Evolutionary conservation across 176 grass and related monocot species (phyloP).

Genomic region (Otatea glauca): DNA sequence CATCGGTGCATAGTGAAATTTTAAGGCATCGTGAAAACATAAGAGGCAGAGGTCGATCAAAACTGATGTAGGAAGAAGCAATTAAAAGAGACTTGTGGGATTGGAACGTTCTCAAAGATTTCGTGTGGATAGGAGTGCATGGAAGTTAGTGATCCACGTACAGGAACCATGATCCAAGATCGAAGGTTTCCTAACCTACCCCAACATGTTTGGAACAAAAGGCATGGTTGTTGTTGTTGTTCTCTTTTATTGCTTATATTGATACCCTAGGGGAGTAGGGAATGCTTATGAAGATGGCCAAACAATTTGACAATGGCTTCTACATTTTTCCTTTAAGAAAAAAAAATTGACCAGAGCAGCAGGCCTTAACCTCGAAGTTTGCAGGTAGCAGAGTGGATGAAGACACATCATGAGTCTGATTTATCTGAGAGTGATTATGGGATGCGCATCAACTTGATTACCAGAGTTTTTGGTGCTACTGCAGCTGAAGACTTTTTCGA

Average conservation of each 20-base stretch:
- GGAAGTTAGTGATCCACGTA: no score
- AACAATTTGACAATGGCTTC: background rate
- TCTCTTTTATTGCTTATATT: background rate
- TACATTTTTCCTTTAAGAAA: background rate
- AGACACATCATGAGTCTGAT: constrained; percentile 65
- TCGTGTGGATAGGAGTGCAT: no score
- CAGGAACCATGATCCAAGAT: no score
- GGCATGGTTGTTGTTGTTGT: background rate
- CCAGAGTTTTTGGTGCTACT: constrained; percentile 77
- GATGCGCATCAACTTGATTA: constrained; percentile 71
- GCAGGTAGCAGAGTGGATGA: constrained; percentile 89
- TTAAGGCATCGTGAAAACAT: no score
- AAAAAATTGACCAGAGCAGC: background rate
- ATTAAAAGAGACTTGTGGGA: no score
- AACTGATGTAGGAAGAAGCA: no score
- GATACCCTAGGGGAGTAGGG: background rate
- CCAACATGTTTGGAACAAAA: no score
- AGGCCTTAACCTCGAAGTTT: constrained; percentile 41
- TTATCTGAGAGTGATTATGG: constrained; percentile 75
- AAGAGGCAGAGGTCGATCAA: no score
- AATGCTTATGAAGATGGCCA: background rate
- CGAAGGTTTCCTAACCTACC: no score
- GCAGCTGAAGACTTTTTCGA: constrained; percentile 85
- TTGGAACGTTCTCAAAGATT: no score
- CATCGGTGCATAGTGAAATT: no score